These are phyloP conservation scores for Colletotrichum caudatum DNA, from an alignment of 2,329 filamentous ascomycete genomes.

Conservation along the genomic window DNA sequence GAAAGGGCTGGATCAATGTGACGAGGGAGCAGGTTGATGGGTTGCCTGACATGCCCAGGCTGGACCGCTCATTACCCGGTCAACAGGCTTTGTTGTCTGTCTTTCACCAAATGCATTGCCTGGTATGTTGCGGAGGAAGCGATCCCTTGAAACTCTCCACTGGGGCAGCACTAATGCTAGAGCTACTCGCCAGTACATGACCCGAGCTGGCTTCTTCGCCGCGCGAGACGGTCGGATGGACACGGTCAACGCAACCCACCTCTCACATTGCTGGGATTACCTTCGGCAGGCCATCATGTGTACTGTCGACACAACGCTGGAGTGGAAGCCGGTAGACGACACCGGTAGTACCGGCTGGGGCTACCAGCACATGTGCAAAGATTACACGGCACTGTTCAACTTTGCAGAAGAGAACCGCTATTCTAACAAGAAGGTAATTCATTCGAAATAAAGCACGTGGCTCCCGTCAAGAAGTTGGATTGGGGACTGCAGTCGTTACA, in stretches of 20 bases:
- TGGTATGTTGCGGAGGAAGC: no score
- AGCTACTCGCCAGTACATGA: not conserved
- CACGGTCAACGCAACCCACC: constrained; percentile 47
- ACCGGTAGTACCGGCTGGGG: constrained; percentile 36
- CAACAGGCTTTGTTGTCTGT: no score
- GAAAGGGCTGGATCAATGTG: no score
- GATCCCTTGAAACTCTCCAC: no score
- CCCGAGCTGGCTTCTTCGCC: not conserved
- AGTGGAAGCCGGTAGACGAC: constrained; percentile 49
- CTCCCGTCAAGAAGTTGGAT: no score
- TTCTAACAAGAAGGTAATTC: not conserved
- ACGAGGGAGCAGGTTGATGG: no score
- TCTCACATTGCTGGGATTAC: constrained; percentile 57
- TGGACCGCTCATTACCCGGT: no score
- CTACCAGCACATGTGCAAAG: constrained; percentile 44
- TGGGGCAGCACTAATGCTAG: no score
- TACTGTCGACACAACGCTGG: constrained; percentile 58
- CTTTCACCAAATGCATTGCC: no score
- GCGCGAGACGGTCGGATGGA: not conserved
- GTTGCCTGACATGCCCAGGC: no score
- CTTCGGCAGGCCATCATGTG: constrained; percentile 61
- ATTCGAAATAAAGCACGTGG: not conserved
- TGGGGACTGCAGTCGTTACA: no score
- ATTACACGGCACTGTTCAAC: constrained; percentile 47
- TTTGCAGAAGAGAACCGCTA: constrained; percentile 38